Conservation (phyloP, 805 yeast species). For the Cephaloascus fragrans region DNA sequence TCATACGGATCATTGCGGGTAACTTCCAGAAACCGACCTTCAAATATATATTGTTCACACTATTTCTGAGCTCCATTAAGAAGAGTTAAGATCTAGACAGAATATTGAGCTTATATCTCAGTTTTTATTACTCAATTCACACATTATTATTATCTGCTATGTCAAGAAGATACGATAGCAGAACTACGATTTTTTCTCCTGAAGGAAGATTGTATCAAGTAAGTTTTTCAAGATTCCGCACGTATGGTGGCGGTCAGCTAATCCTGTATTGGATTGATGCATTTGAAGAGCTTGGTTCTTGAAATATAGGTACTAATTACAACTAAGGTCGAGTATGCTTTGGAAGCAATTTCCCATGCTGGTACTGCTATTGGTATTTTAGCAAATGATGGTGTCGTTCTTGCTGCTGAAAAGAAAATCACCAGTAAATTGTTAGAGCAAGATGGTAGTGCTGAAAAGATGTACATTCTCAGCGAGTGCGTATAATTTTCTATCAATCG, state of each 20-base stretch:
- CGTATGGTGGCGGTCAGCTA: background rate
- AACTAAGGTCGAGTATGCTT: slow-evolving; percentile 90
- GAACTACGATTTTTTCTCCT: slow-evolving; percentile 98
- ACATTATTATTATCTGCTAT: slow-evolving; percentile 11
- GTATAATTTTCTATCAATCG: slow-evolving; percentile 7
- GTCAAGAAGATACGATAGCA: slow-evolving; percentile 98
- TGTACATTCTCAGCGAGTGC: slow-evolving; percentile 70
- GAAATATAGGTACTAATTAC: too few species aligned
- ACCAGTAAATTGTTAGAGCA: slow-evolving; percentile 89
- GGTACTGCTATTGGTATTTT: slow-evolving; percentile 77
- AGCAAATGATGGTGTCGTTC: slow-evolving; percentile 78
- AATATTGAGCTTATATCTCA: too few species aligned
- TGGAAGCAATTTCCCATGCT: slow-evolving; percentile 80
- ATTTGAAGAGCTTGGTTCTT: too few species aligned
- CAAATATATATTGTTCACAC: too few species aligned
- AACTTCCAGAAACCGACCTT: too few species aligned
- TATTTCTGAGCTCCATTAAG: too few species aligned
- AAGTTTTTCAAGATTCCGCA: slow-evolving; percentile 9
- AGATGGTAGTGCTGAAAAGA: slow-evolving; percentile 87
- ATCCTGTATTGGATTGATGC: too few species aligned
- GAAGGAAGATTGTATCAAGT: slow-evolving; percentile 96
- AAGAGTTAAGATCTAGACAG: too few species aligned
- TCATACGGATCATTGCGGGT: too few species aligned
- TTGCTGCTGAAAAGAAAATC: slow-evolving; percentile 95
- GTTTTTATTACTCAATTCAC: background rate